Evolutionary conservation across 306 rosid genomes (phyloP), one percentile per base, ranked within the genome.

Genomic region (Sophora flavescens): DNA sequence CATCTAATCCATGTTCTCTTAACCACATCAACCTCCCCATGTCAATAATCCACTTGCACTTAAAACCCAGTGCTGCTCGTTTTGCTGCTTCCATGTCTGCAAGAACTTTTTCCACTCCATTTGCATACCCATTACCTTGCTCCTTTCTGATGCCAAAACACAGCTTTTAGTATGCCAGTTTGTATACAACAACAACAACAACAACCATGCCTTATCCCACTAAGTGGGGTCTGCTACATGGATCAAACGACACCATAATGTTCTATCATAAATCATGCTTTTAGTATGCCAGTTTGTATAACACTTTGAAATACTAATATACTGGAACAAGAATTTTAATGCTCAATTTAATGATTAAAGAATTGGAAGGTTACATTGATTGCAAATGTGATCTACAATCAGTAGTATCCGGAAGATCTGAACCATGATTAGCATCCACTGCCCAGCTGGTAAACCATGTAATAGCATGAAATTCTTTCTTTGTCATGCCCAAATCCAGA

Each of bases 361-460:
- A 64, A 54, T 62, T 26, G 45, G 26, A 59, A 35, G 73, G 28
- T 85, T 92, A 94, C 97, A 81, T 85, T 38, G 89, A 81, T 13
- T 70, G 87, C 35, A 85, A 75, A 77, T 78, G 84, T 26, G 78
- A 57, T 70, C 35, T 30, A 63, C 78, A 72, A 54, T 80, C 68
- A 26, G 86, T 32, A 53, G 80, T 54, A 18, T 89, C 90, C 0
- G 91, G 82, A 78, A 88, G 84, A 81, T 87, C 92, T 56, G 96
- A 84, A 77, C 81, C 84, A 50, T 95, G 96, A 86, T 78, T 88
- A 53, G 87, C 97, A 77, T 90, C 97, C 39, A 90, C 99, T 1
- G 97, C 97, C 99, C 99, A 92, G 86, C 97, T 90, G 63, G 99
- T 92, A 80, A 95, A 95, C 97, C 96, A 92, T 76, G 97, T 90